These are phyloP conservation scores for Talaromyces thailandensis DNA, from an alignment of 495 filamentous ascomycete species.

Conservation along the genomic window DNA sequence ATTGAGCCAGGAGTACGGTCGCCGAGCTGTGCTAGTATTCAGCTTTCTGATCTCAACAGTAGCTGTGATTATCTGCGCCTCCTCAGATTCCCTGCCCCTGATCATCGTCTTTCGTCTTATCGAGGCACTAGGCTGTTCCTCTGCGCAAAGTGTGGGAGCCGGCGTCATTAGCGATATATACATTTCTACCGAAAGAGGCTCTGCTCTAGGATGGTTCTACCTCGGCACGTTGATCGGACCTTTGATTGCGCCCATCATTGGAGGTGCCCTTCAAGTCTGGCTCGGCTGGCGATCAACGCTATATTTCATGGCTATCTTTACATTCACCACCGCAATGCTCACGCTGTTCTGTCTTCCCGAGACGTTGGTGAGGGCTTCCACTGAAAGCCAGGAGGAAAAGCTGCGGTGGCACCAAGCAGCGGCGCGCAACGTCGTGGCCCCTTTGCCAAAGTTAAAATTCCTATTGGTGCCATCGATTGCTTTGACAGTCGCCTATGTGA, in stretches of 20 bases:
- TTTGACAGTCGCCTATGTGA: conserved; percentile 3
- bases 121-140: background rate
- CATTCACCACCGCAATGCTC: background rate
- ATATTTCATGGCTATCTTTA: conserved; percentile 8
- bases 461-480: conserved; percentile 1
- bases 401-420: background rate
- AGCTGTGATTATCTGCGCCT: background rate
- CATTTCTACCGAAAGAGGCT: conserved; percentile 1
- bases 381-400: background rate
- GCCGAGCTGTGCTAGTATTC: background rate
- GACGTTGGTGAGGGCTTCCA: conserved; percentile 4
- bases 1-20: background rate
- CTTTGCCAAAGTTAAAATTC: background rate
- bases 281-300: conserved; percentile 9
- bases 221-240: conserved; percentile 10
- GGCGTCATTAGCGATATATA: conserved; percentile 9
- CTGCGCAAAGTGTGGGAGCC: conserved; percentile 10
- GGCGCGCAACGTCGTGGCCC: background rate
- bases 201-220: conserved; percentile 10
- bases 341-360: conserved; percentile 14
- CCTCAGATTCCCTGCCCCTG: background rate
- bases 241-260: conserved; percentile 9
- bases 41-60: background rate
- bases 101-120: background rate
- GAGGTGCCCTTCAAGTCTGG: conserved; percentile 6